Conservation (phyloP, 176 grass and related monocot species). For the Lolium rigidum region DNA sequence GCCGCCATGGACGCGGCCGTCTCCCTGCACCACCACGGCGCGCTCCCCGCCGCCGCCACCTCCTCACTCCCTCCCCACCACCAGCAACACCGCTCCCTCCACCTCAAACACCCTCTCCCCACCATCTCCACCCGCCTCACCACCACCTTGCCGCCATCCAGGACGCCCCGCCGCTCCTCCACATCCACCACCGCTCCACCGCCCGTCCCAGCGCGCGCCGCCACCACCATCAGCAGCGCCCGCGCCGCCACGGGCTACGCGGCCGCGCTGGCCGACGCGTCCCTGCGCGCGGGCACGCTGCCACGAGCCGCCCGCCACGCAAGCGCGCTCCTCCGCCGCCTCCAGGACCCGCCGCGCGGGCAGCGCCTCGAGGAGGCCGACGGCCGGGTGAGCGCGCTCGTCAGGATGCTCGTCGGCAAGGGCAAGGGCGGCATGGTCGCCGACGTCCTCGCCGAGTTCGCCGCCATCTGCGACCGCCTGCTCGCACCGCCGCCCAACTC, state of each 20-base stretch:
- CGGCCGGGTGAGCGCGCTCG: conserved; percentile 43
- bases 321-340: conserved; percentile 28
- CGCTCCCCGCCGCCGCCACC: conserved; percentile 24
- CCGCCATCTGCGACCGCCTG: conserved; percentile 48
- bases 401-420: conserved; percentile 53
- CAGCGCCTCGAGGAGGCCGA: neutral
- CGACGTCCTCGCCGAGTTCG: conserved; percentile 52
- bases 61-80: conserved; percentile 20
- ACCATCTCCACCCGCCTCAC: neutral
- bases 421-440: conserved; percentile 43
- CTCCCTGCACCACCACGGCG: conserved; percentile 42
- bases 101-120: neutral
- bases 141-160: neutral
- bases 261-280: conserved; percentile 48
- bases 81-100: neutral
- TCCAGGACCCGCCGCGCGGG: neutral
- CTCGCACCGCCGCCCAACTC: neutral
- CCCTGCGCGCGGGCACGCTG: conserved; percentile 41
- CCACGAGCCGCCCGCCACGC: conserved; percentile 33
- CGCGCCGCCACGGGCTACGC: conserved; percentile 59
- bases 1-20: conserved; percentile 49
- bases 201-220: neutral
- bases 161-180: neutral
- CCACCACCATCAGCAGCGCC: neutral
- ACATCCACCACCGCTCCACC: neutral